Percentiles rank a stretch among this genome's conserved stretches.
Evolutionary conservation across 176 grass and related monocot genomes (phyloP).

Genomic region (Triticum monococcum): DNA sequence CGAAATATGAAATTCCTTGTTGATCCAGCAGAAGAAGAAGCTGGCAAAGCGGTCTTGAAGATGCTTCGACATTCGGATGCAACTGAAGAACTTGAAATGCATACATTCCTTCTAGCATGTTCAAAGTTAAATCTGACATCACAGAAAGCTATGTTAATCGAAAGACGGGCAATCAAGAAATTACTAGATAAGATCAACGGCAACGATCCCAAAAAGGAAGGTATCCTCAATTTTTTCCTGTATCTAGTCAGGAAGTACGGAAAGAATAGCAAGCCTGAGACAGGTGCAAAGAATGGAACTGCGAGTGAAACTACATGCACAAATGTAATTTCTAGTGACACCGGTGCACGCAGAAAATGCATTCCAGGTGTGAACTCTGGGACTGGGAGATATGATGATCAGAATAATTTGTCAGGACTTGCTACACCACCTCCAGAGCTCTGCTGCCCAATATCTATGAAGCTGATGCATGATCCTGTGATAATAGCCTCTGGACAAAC

Average conservation of each 20-base stretch:
- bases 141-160: conserved; percentile 80
- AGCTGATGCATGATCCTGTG: conserved; percentile 83
- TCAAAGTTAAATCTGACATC: conserved; percentile 71
- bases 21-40: conserved; percentile 61
- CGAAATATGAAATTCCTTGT: conserved; percentile 63
- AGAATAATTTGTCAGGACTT: conserved; percentile 26
- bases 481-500: conserved; percentile 92
- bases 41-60: conserved; percentile 65
- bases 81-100: conserved; percentile 67
- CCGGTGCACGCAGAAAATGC: conserved; percentile 15
- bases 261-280: conserved; percentile 53
- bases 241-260: conserved; percentile 78
- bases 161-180: conserved; percentile 80
- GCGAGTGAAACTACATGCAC: not conserved
- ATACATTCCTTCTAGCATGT: conserved; percentile 61
- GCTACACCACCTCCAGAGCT: conserved; percentile 63
- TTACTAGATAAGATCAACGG: conserved; percentile 54
- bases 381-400: conserved; percentile 18
- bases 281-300: conserved; percentile 18
- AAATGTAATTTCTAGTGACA: not conserved
- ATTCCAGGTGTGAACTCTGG: conserved; percentile 11
- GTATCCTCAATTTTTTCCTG: conserved; percentile 59
- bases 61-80: conserved; percentile 54
- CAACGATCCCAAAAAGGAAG: conserved; percentile 68
- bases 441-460: conserved; percentile 81